These are phyloP conservation scores for Phytophthora uliginosa DNA, from an alignment of 352 stramenopile species.

Conservation along the genomic window DNA sequence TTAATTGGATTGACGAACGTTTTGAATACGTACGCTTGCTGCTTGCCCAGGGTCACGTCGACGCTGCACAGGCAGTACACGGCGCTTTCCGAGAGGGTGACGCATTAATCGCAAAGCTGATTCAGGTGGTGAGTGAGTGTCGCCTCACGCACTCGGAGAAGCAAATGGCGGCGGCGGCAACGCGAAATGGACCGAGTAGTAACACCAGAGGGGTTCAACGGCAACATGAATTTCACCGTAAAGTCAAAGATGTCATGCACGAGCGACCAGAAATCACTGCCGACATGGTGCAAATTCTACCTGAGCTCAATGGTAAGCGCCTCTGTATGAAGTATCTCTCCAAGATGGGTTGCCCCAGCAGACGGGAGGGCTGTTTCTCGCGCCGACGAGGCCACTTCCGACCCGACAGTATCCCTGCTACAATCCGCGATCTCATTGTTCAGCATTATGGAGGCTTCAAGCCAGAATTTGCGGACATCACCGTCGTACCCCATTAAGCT, in stretches of 20 bases:
- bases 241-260: background rate
- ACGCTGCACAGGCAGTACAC: background rate
- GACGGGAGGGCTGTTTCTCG: background rate
- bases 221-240: background rate
- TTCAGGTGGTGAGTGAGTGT: slow-evolving; percentile 6
- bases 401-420: background rate
- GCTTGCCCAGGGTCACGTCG: background rate
- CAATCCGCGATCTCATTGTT: background rate
- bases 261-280: slow-evolving; percentile 6
- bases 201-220: background rate
- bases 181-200: background rate
- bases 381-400: background rate
- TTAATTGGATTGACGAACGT: slow-evolving; percentile 12
- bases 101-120: background rate
- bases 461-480: slow-evolving; percentile 8
- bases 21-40: slow-evolving; percentile 1
- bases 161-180: too few species aligned
- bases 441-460: slow-evolving; percentile 14
- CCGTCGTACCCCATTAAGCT: background rate
- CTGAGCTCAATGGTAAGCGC: background rate
- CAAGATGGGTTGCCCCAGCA: slow-evolving; percentile 2
- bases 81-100: background rate
- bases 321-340: slow-evolving; percentile 20
- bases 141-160: background rate
- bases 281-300: background rate